Evolutionary conservation across 2,329 filamentous ascomycete genomes (phyloP), one percentile per base, ranked within the genome.

Genomic region (Stachybotrys chlorohalonatus): DNA sequence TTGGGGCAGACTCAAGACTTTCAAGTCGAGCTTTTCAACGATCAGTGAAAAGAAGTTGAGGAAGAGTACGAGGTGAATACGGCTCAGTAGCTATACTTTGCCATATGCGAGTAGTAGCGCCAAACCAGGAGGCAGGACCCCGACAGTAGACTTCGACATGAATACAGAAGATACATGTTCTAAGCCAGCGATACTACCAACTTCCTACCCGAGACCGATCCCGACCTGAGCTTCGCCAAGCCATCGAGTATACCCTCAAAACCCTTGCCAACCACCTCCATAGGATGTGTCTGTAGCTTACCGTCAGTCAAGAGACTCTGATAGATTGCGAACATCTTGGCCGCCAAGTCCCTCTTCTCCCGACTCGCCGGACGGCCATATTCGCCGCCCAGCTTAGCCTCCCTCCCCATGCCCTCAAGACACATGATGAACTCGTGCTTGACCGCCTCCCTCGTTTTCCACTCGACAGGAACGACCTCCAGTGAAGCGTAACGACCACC

Each of bases 401-500:
- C 50, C 15, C 39, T 42, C 17, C 50, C 50, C n/a, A 52, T 17
- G 11, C 32, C 32, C 16, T 52, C 50, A 8, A 52, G 13, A 17
- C 31, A 31, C 15, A 52, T 24, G 50, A 52, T 24, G 45, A 52
- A 52, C 31, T 32, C 16, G 17, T 17, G 13, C 15, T 52, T 17
- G 31, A 52, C 50, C 36, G 36, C 50, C n/a, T 17, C 31, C 16
- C 50, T n/a, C 36, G 32, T 52, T 9, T 24, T 31, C 13, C 31
- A 36, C 9, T 52, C 50, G 5, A 15, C 32, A 17, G 31, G 15
- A 42, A 45, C n/a, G 7, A 17, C n/a, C 32, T 56, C 55, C 11
- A 56, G 52, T 11, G 52, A 48, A 5, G 46, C 51, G 31, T 56
- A 56, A n/a, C 50, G 52, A 11, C 62, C 49, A 55, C 62, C 11